Conservation (phyloP, 371 early-diverging fungal species). For the Haplosporangium sp. region DNA sequence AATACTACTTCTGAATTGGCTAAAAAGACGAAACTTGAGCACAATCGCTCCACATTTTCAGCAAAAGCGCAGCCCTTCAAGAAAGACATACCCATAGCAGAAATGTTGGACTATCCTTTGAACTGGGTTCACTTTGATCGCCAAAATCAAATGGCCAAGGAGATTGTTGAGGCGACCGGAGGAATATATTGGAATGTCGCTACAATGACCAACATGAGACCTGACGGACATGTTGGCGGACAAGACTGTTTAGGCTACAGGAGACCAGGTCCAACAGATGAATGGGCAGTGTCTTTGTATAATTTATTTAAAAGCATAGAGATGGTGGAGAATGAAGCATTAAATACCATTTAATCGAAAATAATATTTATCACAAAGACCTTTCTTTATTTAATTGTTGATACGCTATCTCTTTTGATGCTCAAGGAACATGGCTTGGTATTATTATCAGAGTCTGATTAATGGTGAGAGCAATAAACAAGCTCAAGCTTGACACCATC, state of each 20-base stretch:
- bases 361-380: not conserved
- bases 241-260: too few species aligned
- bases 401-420: too few species aligned
- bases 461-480: not conserved
- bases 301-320: slow-evolving; percentile 47
- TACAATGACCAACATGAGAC: slow-evolving; percentile 17
- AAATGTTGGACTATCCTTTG: slow-evolving; percentile 61
- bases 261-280: too few species aligned
- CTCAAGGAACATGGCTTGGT: too few species aligned
- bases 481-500: slow-evolving; percentile 51
- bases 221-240: too few species aligned
- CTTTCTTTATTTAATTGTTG: not conserved
- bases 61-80: slow-evolving; percentile 57
- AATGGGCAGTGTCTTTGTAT: slow-evolving; percentile 61
- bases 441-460: too few species aligned
- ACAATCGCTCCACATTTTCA: slow-evolving; percentile 23
- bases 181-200: slow-evolving; percentile 71
- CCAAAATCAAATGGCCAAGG: slow-evolving; percentile 68
- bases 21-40: slow-evolving; percentile 7
- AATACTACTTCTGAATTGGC: not conserved
- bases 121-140: slow-evolving; percentile 69
- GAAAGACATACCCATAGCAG: slow-evolving; percentile 51
- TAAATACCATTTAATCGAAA: not conserved
- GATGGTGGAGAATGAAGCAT: slow-evolving; percentile 24
- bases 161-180: slow-evolving; percentile 67